Conservation (phyloP, 2,329 filamentous ascomycete species). For the Cordyceps tenuipes region DNA sequence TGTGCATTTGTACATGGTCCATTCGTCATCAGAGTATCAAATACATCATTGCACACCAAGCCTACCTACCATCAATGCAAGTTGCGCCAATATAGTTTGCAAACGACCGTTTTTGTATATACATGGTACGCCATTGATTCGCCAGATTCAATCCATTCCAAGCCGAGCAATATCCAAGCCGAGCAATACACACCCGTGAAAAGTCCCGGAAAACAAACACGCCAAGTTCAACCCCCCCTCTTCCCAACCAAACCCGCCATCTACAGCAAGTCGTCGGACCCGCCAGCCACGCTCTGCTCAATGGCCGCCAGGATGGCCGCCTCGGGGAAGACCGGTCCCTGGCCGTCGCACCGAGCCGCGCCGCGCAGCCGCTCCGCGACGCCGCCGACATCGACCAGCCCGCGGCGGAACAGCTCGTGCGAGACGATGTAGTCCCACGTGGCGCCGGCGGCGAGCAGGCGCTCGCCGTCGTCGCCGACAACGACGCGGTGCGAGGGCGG, state of each 20-base stretch:
- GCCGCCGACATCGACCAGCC: constrained; percentile 70
- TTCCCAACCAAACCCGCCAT: not conserved
- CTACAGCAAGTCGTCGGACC: constrained; percentile 63
- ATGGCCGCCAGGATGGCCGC: constrained; percentile 65
- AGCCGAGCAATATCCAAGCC: too few relatives aligned
- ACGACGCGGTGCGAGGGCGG: constrained; percentile 60
- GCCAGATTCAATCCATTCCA: too few relatives aligned
- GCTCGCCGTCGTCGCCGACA: constrained; percentile 56
- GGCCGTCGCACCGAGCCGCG: constrained; percentile 72
- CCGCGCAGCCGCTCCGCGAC: constrained; percentile 73
- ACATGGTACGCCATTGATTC: too few relatives aligned
- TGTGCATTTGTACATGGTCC: too few relatives aligned
- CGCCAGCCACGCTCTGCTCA: constrained; percentile 65
- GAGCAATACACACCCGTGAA: too few relatives aligned
- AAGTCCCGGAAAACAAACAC: too few relatives aligned
- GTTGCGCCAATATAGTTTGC: too few relatives aligned
- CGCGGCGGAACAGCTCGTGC: constrained; percentile 67
- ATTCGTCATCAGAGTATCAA: too few relatives aligned
- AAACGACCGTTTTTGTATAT: too few relatives aligned
- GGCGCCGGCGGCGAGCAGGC: constrained; percentile 64
- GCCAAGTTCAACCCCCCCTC: not conserved
- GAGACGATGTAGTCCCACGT: constrained; percentile 86
- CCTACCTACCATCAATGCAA: too few relatives aligned
- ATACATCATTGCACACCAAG: too few relatives aligned
- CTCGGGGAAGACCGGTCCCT: constrained; percentile 83